Base-by-base conservation (phyloP, 164 flowering plant species). In the Nelumbo lutea region DNA sequence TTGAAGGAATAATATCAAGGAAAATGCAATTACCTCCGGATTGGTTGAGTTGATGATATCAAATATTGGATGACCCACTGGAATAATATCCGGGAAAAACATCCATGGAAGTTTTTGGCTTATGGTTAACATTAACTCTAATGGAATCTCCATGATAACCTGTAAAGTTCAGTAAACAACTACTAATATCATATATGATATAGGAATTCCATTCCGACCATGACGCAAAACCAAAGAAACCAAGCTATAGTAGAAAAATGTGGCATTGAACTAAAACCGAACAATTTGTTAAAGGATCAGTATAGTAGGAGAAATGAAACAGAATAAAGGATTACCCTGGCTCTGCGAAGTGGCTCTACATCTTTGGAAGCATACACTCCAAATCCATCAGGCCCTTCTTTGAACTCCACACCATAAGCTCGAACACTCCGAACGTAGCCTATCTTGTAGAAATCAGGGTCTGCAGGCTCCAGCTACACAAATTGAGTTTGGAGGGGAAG, bases 71-170 rank as follows among this genome's bases (percentile, higher is more conserved):
- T 95, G 98, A 63, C 97, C 97, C 27, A 95, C 40, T 41, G 98
- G 98, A 47, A 95, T 70, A 59, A 91, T 81, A 79, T 95, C 96
- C 0, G 97, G 98, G 68, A 89, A 90, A 78, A 95, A 95, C 97
- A 91, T 95, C 98, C 97, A 95, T n/a, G 98, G 98, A 38, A 80
- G 88, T 80, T 88, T 88, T 68, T 95, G 74, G 73, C 96, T 89
- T 63, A 95, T 81, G 5, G 96, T 91, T 72, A 90, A 67, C 98
- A 95, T 95, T 80, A 91, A 73, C 77, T 95, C 98, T 44, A 95
- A 62, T 62, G 98, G 98, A 73, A 95, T 88, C 82, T 95, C 97
- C 98, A 95, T 91, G 59, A 91, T 84, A 50, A 95, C 81, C 98
- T 95, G 83, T 43, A 63, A 38, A 38, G 9, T 5, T 65, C 9